Percentiles rank a stretch among this genome's conserved stretches.
phyloP scores from a whole-genome alignment of 352 stramenopile genomes.

The Globisporangium carolinianum region DNA sequence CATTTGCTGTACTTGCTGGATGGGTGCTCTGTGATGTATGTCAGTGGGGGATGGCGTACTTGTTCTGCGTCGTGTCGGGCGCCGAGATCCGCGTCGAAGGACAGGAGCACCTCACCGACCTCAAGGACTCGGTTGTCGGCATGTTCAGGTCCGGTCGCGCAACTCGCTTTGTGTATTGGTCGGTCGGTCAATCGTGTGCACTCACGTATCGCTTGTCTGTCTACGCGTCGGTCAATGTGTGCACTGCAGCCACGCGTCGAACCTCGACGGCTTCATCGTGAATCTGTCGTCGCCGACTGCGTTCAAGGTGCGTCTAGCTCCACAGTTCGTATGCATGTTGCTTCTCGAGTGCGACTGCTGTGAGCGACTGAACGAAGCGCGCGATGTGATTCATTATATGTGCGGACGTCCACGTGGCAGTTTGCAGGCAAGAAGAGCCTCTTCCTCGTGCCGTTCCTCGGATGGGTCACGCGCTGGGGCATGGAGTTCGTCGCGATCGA shows the following conservation, averaged over 20 bases:
- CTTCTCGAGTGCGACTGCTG: no score
- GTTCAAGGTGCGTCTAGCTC: constrained; percentile 36
- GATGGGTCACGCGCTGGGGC: constrained; percentile 65
- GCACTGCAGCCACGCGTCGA: constrained; percentile 60
- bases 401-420: constrained; percentile 10
- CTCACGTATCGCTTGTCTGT: neutral
- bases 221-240: neutral
- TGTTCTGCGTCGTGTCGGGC: constrained; percentile 50
- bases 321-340: no score
- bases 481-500: constrained; percentile 81
- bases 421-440: constrained; percentile 84
- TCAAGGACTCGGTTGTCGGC: constrained; percentile 68
- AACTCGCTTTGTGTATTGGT: neutral
- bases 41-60: constrained; percentile 13
- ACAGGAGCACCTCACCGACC: constrained; percentile 32
- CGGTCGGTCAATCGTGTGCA: no score
- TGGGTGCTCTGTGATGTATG: neutral
- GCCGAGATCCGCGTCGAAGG: constrained; percentile 46
- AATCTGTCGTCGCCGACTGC: constrained; percentile 58
- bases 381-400: no score
- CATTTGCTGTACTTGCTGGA: neutral
- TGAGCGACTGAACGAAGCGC: no score
- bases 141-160: constrained; percentile 62
- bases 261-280: constrained; percentile 81
- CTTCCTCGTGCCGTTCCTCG: constrained; percentile 73